Conservation (phyloP, 2,329 filamentous ascomycete genomes). For the Scolecobasidium constrictum region DNA sequence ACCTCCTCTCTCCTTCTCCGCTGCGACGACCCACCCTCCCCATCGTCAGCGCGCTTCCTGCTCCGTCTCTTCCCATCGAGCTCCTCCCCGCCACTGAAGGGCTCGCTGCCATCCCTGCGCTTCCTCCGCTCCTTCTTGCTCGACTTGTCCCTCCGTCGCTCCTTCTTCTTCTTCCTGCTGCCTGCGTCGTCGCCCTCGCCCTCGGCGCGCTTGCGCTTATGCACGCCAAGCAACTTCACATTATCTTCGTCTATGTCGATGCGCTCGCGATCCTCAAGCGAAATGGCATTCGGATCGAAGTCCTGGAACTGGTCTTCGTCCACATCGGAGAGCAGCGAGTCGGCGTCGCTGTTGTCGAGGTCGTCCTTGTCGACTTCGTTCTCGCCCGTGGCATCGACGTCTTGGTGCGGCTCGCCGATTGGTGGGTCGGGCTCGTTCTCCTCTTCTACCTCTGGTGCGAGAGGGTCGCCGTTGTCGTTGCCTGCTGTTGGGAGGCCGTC, state of each 20-base stretch:
- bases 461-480: slow-evolving; percentile 10
- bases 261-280: slow-evolving; percentile 44
- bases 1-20: slow-evolving; percentile 43
- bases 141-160: slow-evolving; percentile 39
- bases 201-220: slow-evolving; percentile 53
- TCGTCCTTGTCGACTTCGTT: slow-evolving; percentile 21
- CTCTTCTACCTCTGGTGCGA: slow-evolving; percentile 10
- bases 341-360: slow-evolving; percentile 32
- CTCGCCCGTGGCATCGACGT: slow-evolving; percentile 6
- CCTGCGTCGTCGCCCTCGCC: slow-evolving; percentile 50
- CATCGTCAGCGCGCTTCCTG: slow-evolving; percentile 26
- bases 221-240: slow-evolving; percentile 48
- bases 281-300: slow-evolving; percentile 50
- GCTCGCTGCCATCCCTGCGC: slow-evolving; percentile 21
- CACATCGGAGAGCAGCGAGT: slow-evolving; percentile 52
- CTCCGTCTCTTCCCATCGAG: slow-evolving; percentile 37
- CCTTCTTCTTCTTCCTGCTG: slow-evolving; percentile 58
- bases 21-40: slow-evolving; percentile 32
- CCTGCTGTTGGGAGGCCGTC: not conserved
- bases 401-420: slow-evolving; percentile 3
- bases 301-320: slow-evolving; percentile 56
- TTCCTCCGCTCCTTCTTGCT: slow-evolving; percentile 56
- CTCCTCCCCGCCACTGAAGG: slow-evolving; percentile 20
- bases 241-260: slow-evolving; percentile 51
- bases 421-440: slow-evolving; percentile 10